phyloP scores from a whole-genome alignment of 1,139 yeast genomes.

The Candida neerlandica region DNA sequence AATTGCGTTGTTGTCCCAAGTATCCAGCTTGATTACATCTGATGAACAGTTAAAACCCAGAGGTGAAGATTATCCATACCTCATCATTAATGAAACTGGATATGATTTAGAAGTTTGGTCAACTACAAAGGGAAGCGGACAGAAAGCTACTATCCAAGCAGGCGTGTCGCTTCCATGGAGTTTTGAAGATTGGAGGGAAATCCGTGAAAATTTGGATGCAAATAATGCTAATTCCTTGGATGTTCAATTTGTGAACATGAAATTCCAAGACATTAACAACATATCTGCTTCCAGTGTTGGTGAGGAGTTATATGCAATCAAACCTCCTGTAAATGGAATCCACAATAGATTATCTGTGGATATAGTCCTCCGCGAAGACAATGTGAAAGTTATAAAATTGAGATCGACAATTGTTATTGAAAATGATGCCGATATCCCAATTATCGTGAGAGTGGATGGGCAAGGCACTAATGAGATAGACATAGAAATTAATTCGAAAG shows the following conservation, averaged over 20 bases:
- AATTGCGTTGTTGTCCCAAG: constrained; percentile 73
- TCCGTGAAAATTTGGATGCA: constrained; percentile 78
- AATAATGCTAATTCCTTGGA: constrained; percentile 67
- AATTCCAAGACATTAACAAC: constrained; percentile 53
- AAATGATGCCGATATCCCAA: constrained; percentile 69
- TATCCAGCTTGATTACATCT: constrained; percentile 56
- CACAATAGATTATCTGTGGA: constrained; percentile 79
- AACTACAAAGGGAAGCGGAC: constrained; percentile 21
- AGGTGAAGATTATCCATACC: constrained; percentile 82
- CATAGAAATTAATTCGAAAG: constrained; percentile 52
- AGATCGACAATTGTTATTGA: constrained; percentile 73
- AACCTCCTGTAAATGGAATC: constrained; percentile 63
- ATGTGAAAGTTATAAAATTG: constrained; percentile 73
- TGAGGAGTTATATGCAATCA: constrained; percentile 68
- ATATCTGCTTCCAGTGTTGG: constrained; percentile 83
- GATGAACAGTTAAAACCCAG: constrained; percentile 63
- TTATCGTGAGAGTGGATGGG: constrained; percentile 41
- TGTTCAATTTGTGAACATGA: constrained; percentile 56
- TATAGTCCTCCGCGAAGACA: constrained; percentile 67
- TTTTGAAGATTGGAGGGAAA: constrained; percentile 89
- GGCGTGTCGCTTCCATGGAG: constrained; percentile 75
- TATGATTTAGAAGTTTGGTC: constrained; percentile 80
- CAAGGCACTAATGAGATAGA: constrained; percentile 25
- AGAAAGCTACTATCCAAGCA: constrained; percentile 42
- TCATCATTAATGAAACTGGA: constrained; percentile 84